Percentiles rank a stretch among this genome's conserved stretches.
These are phyloP conservation scores for Calonectria honghensis DNA, from an alignment of 2,329 filamentous ascomycete genomes.

Conservation along the genomic window DNA sequence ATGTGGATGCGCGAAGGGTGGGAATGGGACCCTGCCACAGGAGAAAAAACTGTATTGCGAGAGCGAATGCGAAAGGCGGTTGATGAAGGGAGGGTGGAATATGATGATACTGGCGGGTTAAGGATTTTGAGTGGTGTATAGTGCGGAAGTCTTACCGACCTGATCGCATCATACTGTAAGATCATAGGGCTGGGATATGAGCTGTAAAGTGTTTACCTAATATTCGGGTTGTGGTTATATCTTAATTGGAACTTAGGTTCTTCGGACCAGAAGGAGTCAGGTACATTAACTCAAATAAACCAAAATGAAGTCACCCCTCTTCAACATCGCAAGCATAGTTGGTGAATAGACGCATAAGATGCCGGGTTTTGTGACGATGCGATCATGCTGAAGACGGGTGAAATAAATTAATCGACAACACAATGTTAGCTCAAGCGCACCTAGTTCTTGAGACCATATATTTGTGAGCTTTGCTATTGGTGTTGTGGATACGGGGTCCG, in stretches of 20 bases:
- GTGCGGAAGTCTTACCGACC: background rate
- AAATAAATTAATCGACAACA: background rate
- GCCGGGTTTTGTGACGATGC: background rate
- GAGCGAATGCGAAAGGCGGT: conserved; percentile 74
- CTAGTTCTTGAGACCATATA: background rate
- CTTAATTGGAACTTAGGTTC: background rate
- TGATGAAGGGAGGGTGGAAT: conserved; percentile 73
- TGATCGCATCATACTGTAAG: background rate
- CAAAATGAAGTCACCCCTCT: background rate
- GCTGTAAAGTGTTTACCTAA: background rate
- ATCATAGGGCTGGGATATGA: background rate
- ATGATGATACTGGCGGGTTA: conserved; percentile 70
- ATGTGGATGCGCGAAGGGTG: conserved; percentile 93
- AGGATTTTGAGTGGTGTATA: conserved; percentile 60
- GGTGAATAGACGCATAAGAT: background rate
- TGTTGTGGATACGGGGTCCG: background rate
- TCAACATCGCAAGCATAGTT: background rate
- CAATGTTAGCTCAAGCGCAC: background rate
- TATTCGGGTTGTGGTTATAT: background rate
- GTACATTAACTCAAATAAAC: background rate
- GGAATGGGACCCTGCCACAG: conserved; percentile 85
- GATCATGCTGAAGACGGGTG: background rate
- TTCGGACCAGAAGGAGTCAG: background rate
- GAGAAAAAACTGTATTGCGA: conserved; percentile 73
- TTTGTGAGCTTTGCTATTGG: background rate